Percentiles rank a stretch among this genome's conserved stretches.
Conservation (phyloP, 2,329 filamentous ascomycete species). For the Penicillium sp. region DNA sequence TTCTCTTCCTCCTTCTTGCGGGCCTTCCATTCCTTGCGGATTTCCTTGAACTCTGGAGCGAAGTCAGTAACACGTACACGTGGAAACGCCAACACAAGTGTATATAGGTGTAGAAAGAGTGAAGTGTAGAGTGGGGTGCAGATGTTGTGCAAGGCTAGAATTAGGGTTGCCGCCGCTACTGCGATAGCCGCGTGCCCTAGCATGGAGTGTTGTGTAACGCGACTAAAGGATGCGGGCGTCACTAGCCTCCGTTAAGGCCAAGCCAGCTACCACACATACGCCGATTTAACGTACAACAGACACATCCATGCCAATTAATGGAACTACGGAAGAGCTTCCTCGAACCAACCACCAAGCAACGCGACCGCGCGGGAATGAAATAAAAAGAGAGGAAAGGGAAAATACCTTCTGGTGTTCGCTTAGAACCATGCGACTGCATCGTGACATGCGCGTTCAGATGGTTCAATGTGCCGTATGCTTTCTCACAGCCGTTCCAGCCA, state of each 20-base stretch:
- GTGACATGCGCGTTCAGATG: constrained; percentile 97
- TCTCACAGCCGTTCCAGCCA: constrained; percentile 96
- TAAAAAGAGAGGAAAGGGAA: constrained; percentile 5
- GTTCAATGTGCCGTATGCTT: constrained; percentile 95
- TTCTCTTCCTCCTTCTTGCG: constrained; percentile 99
- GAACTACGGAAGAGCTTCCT: not conserved
- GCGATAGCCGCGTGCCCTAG: constrained; percentile 49
- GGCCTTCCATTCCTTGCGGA: constrained; percentile 97
- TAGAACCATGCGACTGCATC: constrained; percentile 94
- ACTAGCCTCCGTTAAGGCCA: constrained; percentile 36
- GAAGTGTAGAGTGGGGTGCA: too few species aligned
- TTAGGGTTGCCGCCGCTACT: constrained; percentile 51
- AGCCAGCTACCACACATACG: constrained; percentile 23
- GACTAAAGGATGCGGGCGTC: constrained; percentile 36
- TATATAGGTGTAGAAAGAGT: not conserved
- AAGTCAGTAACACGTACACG: not conserved
- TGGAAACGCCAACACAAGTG: not conserved
- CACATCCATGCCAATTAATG: not conserved
- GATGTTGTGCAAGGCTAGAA: constrained; percentile 21
- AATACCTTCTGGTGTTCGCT: constrained; percentile 94
- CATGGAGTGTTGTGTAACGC: constrained; percentile 47
- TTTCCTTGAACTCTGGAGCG: constrained; percentile 91
- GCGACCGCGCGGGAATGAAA: not conserved
- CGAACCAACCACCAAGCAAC: too few species aligned
- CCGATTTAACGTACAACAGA: not conserved